These are phyloP conservation scores for Lecanicillium sp. DNA, from an alignment of 2,329 filamentous ascomycete species.

Conservation along the genomic window DNA sequence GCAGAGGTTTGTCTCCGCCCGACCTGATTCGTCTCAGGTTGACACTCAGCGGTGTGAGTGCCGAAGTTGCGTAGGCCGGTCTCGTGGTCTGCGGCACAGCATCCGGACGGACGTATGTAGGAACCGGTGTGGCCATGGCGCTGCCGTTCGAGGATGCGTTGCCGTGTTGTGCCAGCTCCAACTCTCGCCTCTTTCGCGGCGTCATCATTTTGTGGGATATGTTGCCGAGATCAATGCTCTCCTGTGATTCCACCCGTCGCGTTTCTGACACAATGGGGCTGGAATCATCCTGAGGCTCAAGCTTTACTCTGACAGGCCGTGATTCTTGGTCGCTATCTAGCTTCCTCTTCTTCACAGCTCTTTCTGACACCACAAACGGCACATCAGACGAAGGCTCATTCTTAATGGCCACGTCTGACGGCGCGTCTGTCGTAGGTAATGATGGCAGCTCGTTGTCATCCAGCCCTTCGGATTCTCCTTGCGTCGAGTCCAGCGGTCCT, in stretches of 20 bases:
- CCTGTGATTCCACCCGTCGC: conserved; percentile 28
- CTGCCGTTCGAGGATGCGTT: conserved; percentile 5
- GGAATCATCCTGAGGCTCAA: conserved; percentile 24
- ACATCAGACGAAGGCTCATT: conserved; percentile 46
- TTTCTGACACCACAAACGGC: conserved; percentile 43
- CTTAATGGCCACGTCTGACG: conserved; percentile 28
- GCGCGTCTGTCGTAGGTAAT: conserved; percentile 10
- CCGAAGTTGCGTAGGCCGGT: conserved; percentile 15
- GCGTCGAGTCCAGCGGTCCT: conserved; percentile 19
- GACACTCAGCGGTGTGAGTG: conserved; percentile 28
- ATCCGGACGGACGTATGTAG: conserved; percentile 15
- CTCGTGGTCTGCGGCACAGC: conserved; percentile 13
- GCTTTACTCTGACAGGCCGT: conserved; percentile 31
- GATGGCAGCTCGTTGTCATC: conserved; percentile 16
- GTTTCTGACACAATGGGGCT: conserved; percentile 18
- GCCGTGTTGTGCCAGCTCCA: conserved; percentile 11
- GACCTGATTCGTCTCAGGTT: conserved; percentile 21
- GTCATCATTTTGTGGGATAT: conserved; percentile 24
- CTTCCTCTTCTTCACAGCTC: conserved; percentile 37
- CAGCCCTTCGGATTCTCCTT: conserved; percentile 16
- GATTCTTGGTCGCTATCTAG: conserved; percentile 16
- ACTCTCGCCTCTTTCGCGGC: conserved; percentile 25
- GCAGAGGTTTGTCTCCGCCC: conserved; percentile 13
- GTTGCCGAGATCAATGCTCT: conserved; percentile 51
- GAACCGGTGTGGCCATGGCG: conserved; percentile 7